Base-by-base conservation (phyloP, 495 filamentous ascomycete genomes). In the Clavariopsis aquatica region DNA sequence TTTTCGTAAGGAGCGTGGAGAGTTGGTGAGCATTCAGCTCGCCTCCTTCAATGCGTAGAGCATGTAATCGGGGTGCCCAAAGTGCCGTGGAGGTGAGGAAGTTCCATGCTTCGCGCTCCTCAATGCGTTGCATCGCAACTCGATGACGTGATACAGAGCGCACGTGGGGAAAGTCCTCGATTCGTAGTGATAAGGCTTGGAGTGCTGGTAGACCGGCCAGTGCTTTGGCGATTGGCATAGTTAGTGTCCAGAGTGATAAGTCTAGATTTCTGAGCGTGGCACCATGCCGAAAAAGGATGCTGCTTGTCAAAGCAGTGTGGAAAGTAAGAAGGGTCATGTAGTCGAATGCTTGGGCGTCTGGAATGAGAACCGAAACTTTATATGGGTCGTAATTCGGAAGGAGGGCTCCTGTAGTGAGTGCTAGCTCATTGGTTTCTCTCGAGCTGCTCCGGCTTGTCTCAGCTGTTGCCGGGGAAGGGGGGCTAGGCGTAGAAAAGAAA, bases 241-340 rank as follows among this genome's bases (percentile, higher is more conserved):
- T 64, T 20, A 73, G 43, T 6, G 55, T 68, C 71, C 71, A 73
- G 19, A 73, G 47, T 8, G 49, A 51, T 13, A 73, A 31, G 20
- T 71, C 58, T 9, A 73, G 52, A 24, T 66, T 56, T 6, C 66
- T 43, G 6, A 73, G 54, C 5, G 57, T 57, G 52, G 20, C 24
- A 20, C 55, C 52, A 36, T 73, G 67, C 10, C 71, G 61, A 20
- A 87, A 7, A 7, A 73, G 28, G 23, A 73, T 46, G 51, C 51
- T 61, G 2, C 31, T 43, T 8, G 52, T 65, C 9, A 73, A 68
- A 13, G 53, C 60, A 1, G 57, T 67, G 47, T 73, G 69, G 59
- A 71, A 73, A 24, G 28, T 20, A 15, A 69, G 52, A 5, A 71
- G 58, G 0, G 55, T 63, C 28, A 23, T 22, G 52, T 45, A 47